Evolutionary conservation across 495 filamentous ascomycete species (phyloP).

Genomic region (Cryomyces minteri): DNA sequence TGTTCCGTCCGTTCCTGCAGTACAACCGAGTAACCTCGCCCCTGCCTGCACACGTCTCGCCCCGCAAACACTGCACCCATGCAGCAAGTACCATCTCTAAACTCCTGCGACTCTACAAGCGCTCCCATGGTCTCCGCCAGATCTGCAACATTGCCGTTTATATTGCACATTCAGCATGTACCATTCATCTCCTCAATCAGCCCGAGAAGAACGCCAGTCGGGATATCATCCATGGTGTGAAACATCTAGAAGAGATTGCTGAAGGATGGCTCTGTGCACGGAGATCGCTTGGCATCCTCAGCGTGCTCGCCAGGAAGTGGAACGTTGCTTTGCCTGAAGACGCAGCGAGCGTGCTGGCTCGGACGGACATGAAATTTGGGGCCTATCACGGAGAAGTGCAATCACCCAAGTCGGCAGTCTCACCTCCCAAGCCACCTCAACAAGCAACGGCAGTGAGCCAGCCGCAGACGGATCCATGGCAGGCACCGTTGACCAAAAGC

Average conservation of each 20-base stretch:
- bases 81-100: slow-evolving; percentile 82
- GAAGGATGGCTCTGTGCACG: slow-evolving; percentile 87
- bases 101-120: slow-evolving; percentile 80
- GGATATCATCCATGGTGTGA: slow-evolving; percentile 80
- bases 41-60: slow-evolving; percentile 73
- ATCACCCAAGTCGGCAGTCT: slow-evolving; percentile 4
- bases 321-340: slow-evolving; percentile 72
- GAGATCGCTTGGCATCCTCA: slow-evolving; percentile 68
- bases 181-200: slow-evolving; percentile 83
- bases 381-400: slow-evolving; percentile 6
- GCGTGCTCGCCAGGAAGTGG: slow-evolving; percentile 75
- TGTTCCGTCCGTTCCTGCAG: slow-evolving; percentile 91
- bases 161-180: slow-evolving; percentile 83
- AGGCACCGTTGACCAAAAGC: not conserved
- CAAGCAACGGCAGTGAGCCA: not conserved
- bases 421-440: not conserved
- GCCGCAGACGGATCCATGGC: not conserved
- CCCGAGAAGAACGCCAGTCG: slow-evolving; percentile 75
- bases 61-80: slow-evolving; percentile 75
- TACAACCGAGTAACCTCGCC: slow-evolving; percentile 67
- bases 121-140: slow-evolving; percentile 72
- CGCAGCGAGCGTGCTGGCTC: slow-evolving; percentile 50
- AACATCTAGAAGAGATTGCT: slow-evolving; percentile 86
- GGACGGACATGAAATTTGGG: slow-evolving; percentile 36
- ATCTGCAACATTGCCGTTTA: slow-evolving; percentile 94